phyloP scores from a whole-genome alignment of 1,284 basidiomycete genomes.

The Rhodotorula sp. region DNA sequence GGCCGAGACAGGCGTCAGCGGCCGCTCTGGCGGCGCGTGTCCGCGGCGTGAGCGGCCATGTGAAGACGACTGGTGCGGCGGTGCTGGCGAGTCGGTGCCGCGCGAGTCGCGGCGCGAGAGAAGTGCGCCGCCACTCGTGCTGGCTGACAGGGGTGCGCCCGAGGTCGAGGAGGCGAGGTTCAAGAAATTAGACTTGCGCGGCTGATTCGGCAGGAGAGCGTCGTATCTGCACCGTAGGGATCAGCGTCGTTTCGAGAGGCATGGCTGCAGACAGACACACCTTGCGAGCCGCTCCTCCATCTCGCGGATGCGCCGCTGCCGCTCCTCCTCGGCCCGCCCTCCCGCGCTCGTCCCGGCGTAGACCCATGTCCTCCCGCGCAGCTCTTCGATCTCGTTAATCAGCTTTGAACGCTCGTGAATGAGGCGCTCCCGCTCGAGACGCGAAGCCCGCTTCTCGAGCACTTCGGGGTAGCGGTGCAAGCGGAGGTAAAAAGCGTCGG shows the following conservation, averaged over 20 bases:
- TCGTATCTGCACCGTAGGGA: conserved; percentile 25
- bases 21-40: not conserved
- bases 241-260: not conserved
- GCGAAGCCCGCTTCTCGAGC: conserved; percentile 45
- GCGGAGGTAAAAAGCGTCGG: conserved; percentile 43
- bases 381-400: conserved; percentile 41
- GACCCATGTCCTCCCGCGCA: conserved; percentile 33
- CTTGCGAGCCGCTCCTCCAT: conserved; percentile 28
- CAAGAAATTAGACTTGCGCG: conserved; percentile 40
- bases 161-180: conserved; percentile 10
- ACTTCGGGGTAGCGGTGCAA: conserved; percentile 46
- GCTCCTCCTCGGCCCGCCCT: conserved; percentile 31
- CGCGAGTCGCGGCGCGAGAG: not conserved
- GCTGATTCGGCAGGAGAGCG: conserved; percentile 40
- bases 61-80: not conserved
- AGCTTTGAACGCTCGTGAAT: conserved; percentile 46
- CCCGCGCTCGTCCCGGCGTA: conserved; percentile 23
- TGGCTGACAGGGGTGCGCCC: not conserved
- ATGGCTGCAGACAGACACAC: not conserved
- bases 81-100: not conserved
- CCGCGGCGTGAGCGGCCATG: not conserved
- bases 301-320: conserved; percentile 24
- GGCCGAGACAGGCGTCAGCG: conserved; percentile 29
- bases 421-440: conserved; percentile 46
- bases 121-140: not conserved